A percentile compares a stretch with the other conserved stretches of the same genome.
phyloP scores from a whole-genome alignment of 164 flowering plant species.

The Paratinospora sagittata region DNA sequence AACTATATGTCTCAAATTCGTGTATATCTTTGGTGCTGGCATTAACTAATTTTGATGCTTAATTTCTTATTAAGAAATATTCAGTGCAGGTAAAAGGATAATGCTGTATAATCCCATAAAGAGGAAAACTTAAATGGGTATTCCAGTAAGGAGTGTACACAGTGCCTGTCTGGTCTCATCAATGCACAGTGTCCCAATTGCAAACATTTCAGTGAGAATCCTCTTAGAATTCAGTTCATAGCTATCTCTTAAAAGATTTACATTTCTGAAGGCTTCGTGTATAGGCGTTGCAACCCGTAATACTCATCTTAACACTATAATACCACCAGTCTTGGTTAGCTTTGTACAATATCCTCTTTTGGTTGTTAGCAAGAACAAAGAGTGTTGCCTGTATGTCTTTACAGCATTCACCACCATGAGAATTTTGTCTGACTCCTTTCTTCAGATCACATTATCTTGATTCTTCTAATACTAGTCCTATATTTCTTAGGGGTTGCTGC shows the following conservation, averaged over 20 bases:
- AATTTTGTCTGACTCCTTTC: neutral
- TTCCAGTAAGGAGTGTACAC: no score
- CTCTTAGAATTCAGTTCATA: neutral
- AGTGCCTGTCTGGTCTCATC: no score
- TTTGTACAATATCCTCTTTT: no score
- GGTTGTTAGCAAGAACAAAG: neutral
- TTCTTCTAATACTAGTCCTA: no score
- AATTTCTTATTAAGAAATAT: neutral
- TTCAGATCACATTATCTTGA: no score
- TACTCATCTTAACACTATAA: no score
- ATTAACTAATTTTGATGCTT: neutral
- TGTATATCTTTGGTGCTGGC: neutral
- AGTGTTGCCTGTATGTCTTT: neutral
- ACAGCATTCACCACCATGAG: neutral
- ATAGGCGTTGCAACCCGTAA: no score
- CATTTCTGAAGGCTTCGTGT: neutral
- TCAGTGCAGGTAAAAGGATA: neutral
- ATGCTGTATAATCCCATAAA: neutral
- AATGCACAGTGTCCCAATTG: no score
- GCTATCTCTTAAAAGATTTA: neutral
- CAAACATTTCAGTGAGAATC: no score
- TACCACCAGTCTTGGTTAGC: no score
- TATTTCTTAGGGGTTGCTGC: slow-evolving; percentile 28
- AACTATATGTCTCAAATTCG: neutral
- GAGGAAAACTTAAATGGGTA: neutral